A percentile compares a stretch with the other conserved stretches of the same genome.
Conservation (phyloP, 352 stramenopile genomes). For the Phytophthora lateralis region DNA sequence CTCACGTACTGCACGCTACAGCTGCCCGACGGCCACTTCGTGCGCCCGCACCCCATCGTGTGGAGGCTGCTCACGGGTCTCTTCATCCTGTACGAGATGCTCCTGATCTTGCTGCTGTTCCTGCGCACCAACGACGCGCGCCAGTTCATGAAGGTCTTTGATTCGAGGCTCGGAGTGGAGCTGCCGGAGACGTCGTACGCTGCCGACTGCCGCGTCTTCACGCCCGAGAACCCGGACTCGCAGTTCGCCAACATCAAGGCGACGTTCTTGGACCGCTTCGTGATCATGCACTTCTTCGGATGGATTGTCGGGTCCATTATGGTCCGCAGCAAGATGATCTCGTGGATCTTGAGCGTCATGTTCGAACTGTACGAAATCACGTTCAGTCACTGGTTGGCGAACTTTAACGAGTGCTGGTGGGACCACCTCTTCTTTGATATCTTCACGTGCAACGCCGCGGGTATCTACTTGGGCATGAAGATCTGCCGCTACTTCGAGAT, state of each 20-base stretch:
- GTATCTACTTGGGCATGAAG: constrained; percentile 91
- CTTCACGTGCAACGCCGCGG: constrained; percentile 93
- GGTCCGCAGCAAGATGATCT: constrained; percentile 85
- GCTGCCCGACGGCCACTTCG: constrained; percentile 85
- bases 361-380: constrained; percentile 90
- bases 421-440: constrained; percentile 94
- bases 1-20: constrained; percentile 89
- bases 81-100: constrained; percentile 94
- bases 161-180: constrained; percentile 74
- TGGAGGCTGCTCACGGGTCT: constrained; percentile 91
- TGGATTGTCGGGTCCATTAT: constrained; percentile 90
- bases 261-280: constrained; percentile 88
- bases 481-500: constrained; percentile 89
- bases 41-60: constrained; percentile 89
- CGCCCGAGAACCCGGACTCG: constrained; percentile 83
- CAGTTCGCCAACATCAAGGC: constrained; percentile 78
- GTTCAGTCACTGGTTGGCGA: constrained; percentile 91
- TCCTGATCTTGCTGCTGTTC: constrained; percentile 88
- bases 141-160: constrained; percentile 85
- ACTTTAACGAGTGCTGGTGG: constrained; percentile 97
- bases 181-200: constrained; percentile 85
- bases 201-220: constrained; percentile 86
- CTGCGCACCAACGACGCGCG: constrained; percentile 80
- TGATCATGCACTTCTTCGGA: constrained; percentile 91
- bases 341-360: constrained; percentile 83